Conservation (phyloP, 177 flowering plant genomes). For the Vitis hybrid region DNA sequence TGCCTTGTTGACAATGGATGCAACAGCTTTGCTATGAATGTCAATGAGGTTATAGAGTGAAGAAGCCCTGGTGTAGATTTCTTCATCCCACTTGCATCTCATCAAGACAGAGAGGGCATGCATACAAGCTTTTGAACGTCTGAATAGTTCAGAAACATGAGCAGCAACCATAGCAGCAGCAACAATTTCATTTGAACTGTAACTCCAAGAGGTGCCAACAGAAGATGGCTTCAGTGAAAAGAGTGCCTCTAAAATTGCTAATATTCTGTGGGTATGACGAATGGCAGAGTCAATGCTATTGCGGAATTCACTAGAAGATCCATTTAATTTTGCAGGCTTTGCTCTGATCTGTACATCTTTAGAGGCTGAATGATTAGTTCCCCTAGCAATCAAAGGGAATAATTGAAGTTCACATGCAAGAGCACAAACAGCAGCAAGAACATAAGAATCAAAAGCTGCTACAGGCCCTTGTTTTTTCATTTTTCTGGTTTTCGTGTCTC, state of each 20-base stretch:
- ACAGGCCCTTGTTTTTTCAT: constrained; percentile 81
- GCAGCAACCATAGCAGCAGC: constrained; percentile 99
- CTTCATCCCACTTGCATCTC: constrained; percentile 89
- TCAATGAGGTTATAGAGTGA: constrained; percentile 88
- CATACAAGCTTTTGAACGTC: constrained; percentile 88
- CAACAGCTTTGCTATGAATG: constrained; percentile 84
- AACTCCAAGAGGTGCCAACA: constrained; percentile 90
- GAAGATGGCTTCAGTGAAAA: constrained; percentile 91
- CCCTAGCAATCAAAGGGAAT: constrained; percentile 68
- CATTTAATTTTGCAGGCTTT: constrained; percentile 55
- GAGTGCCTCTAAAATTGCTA: constrained; percentile 84
- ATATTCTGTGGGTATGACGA: constrained; percentile 73
- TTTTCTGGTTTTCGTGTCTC: constrained; percentile 32
- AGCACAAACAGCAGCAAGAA: constrained; percentile 95
- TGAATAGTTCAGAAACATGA: constrained; percentile 86
- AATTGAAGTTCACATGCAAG: constrained; percentile 91
- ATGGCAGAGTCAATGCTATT: constrained; percentile 69
- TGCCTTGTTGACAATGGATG: constrained; percentile 86
- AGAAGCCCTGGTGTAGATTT: constrained; percentile 71
- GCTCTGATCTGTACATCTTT: constrained; percentile 24
- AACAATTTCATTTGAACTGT: constrained; percentile 91
- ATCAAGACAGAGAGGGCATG: constrained; percentile 78
- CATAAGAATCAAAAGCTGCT: constrained; percentile 96
- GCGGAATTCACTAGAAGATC: constrained; percentile 45
- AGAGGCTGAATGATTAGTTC: constrained; percentile 32